These are phyloP conservation scores for Ustilago vetiveriae DNA, from an alignment of 1,284 basidiomycete genomes.

Conservation along the genomic window DNA sequence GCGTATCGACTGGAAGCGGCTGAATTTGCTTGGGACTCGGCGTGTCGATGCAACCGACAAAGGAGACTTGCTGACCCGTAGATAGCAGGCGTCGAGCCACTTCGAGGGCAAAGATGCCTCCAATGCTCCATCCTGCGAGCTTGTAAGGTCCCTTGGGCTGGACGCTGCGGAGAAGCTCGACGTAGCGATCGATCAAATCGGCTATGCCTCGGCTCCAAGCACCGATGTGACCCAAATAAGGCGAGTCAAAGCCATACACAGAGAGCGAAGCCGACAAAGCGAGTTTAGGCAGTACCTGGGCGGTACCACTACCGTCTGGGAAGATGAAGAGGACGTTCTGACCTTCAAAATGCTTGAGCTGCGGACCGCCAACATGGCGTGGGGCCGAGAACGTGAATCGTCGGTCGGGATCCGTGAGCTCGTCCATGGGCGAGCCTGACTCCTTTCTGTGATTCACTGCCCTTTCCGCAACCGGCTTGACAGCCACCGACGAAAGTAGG, in stretches of 20 bases:
- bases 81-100: constrained; percentile 31
- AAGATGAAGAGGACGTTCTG: constrained; percentile 31
- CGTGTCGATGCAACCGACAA: constrained; percentile 37
- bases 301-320: constrained; percentile 41
- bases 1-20: constrained; percentile 32
- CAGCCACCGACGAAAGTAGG: too few species aligned
- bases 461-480: too few species aligned
- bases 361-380: constrained; percentile 27
- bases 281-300: constrained; percentile 20
- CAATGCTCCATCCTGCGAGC: constrained; percentile 48
- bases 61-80: constrained; percentile 22
- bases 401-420: constrained; percentile 20
- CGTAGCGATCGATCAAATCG: constrained; percentile 35
- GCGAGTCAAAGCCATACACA: constrained; percentile 45
- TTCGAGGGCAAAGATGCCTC: constrained; percentile 44
- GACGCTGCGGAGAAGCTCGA: constrained; percentile 25
- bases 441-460: neutral
- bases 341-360: constrained; percentile 10
- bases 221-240: constrained; percentile 25
- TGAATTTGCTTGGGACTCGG: constrained; percentile 28
- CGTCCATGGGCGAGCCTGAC: constrained; percentile 26
- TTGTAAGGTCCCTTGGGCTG: constrained; percentile 31
- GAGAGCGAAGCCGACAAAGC: constrained; percentile 6
- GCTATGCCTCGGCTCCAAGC: constrained; percentile 44
- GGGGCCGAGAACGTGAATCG: constrained; percentile 16